Evolutionary conservation across 192 early-diverging fungal genomes (phyloP), one percentile per base, ranked within the genome.

Genomic region (Ambispora gerdemannii): DNA sequence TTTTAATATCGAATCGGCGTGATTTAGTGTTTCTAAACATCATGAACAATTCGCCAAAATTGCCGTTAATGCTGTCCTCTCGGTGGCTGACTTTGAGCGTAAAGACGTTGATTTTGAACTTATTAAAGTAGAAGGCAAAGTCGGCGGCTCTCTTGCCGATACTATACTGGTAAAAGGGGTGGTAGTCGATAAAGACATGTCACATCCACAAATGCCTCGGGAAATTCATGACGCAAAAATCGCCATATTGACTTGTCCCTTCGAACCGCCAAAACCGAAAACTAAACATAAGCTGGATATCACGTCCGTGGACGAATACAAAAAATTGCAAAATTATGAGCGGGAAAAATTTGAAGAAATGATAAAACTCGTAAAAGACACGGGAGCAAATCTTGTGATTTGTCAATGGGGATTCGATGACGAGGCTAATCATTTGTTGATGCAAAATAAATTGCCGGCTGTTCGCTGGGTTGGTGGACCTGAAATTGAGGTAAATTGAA

Each of bases 351-450:
- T 99, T 76, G 89, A 94, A 76, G 86, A 87, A 43, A 99, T 99
- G 97, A 93, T 99, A 62, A 86, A 89, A 67, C 90, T 91, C 75
- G 95, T 98, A 73, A 99, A 99, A 87, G 92, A 97, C 62, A 89
- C 91, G 71, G 97, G 97, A 27, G 96, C 97, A 59, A 99, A 97
- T 82, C 75, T 98, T 52, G 97, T 98, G 50, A 93, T 96, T 53
- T 99, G 97, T 84, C 97, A 99, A 79, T 99, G 97, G 97, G 97
- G 97, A 62, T 99, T 99, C 74, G 97, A 99, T 81, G 97, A 99
- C 75, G 97, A 99, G 79, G 97, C 97, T 50, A 99, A 99, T 84
- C 96, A 98, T 77, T 83, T 99, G 81, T 83, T 99, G 63, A 82
- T 98, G 82, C 97, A 99, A 81, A 95, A 97, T 82, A 71, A 97